Percentiles rank a stretch among this genome's conserved stretches.
These are phyloP conservation scores for Dactylellina haptotyla DNA, from an alignment of 2,329 filamentous ascomycete genomes.

Conservation along the genomic window DNA sequence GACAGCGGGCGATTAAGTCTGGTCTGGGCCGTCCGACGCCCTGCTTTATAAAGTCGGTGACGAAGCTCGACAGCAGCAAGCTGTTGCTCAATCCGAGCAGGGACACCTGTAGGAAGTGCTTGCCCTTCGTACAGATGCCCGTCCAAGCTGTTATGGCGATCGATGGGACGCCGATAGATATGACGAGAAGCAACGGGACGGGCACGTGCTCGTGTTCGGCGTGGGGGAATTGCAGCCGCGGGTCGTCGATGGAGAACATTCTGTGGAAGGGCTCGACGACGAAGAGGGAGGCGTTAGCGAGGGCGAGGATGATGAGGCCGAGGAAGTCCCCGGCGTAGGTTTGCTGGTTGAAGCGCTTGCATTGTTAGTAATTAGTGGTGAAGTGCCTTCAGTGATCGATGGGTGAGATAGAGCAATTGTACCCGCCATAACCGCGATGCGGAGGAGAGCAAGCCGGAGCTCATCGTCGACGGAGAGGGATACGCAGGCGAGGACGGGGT, in stretches of 20 bases:
- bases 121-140: slow-evolving; percentile 9
- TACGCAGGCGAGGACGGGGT: slow-evolving; percentile 55
- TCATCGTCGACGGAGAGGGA: slow-evolving; percentile 52
- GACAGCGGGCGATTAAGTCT: slow-evolving; percentile 87
- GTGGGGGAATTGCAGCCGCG: slow-evolving; percentile 85
- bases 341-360: slow-evolving; percentile 65
- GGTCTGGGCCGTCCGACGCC: slow-evolving; percentile 77
- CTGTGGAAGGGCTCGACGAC: slow-evolving; percentile 84
- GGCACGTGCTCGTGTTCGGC: slow-evolving; percentile 84
- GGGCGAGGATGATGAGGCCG: slow-evolving; percentile 73
- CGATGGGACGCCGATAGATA: slow-evolving; percentile 67
- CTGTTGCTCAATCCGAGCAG: slow-evolving; percentile 82
- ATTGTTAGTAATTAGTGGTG: slow-evolving; percentile 22
- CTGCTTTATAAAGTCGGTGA: slow-evolving; percentile 86
- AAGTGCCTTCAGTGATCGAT: not conserved
- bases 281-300: slow-evolving; percentile 61
- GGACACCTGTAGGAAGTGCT: slow-evolving; percentile 74
- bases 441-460: slow-evolving; percentile 63
- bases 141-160: slow-evolving; percentile 24
- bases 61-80: slow-evolving; percentile 78
- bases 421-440: slow-evolving; percentile 67
- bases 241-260: slow-evolving; percentile 89
- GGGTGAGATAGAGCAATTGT: slow-evolving; percentile 27
- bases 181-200: slow-evolving; percentile 77
- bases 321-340: slow-evolving; percentile 91